Base-by-base conservation (phyloP, 169 alveolate species). In the Cryptosporidium meleagridis region DNA sequence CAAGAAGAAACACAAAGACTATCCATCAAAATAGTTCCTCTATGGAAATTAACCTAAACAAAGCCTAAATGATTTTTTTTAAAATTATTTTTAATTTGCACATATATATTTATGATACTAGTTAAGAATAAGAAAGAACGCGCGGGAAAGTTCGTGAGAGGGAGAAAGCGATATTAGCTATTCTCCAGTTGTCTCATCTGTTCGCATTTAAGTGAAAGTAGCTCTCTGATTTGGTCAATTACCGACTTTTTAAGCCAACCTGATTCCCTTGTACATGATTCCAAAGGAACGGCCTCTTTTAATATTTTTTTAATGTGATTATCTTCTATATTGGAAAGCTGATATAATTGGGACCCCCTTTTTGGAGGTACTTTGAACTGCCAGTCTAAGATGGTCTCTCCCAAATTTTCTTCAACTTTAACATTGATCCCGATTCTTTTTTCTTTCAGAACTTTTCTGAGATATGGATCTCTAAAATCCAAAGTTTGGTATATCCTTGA, bases 191-290 rank as follows among this genome's bases (percentile, higher is more conserved):
- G 89, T 41, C 95, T 86, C 94, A 92, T 91, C 67, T 92, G 95
- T 44, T 91, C 65, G 48, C 95, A 85, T 48, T 86, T 91, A 35
- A 92, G 86, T 44, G 94, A 85, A 45, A 92, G 84, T 14, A 92
- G 71, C 59, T 91, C 94, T 58, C 95, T 85, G 3, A 92, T 73
- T 33, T 87, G 91, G 65, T 70, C 85, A 31, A 92, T 75, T 12
- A 92, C 91, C 55, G 91, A 91, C 48, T 87, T 87, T 52, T 85
- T 51, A 35, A 68, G 87, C 95, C 95, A 92, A 29, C 95, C 95
- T 65, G 95, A 86, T 45, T 92, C 94, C 58, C 75, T 84, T 85
- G 93, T 84, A 51, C 91, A 87, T 33, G 84, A 39, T 35, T 87
- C 85, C 67, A 92, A 87, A 55, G 75, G 86, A 7, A 87, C 85